A percentile compares a stretch with the other conserved stretches of the same genome.
These are phyloP conservation scores for Mycosphaerella sp. DNA, from an alignment of 2,329 filamentous ascomycete species.

Conservation along the genomic window DNA sequence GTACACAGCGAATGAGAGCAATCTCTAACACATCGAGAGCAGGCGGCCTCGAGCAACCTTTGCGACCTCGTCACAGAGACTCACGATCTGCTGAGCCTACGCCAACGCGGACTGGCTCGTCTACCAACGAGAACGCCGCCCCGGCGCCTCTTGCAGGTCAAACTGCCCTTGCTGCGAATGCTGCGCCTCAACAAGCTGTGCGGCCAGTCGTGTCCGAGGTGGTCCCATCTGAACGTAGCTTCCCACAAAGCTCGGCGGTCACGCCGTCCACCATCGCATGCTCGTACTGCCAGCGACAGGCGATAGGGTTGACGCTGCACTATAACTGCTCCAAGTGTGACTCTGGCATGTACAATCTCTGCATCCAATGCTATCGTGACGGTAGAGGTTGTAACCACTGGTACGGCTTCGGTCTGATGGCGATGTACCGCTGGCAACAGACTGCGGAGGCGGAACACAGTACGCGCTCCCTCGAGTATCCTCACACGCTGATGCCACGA, in stretches of 20 bases:
- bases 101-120: conserved; percentile 5
- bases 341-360: conserved; percentile 69
- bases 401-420: conserved; percentile 77
- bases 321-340: conserved; percentile 72
- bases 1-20: conserved; percentile 20
- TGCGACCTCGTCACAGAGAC: conserved; percentile 9
- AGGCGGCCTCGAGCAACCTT: background rate
- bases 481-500: conserved; percentile 49
- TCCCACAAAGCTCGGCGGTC: conserved; percentile 35
- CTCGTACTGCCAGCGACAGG: conserved; percentile 59
- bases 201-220: conserved; percentile 24
- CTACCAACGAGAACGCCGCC: background rate
- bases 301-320: conserved; percentile 81
- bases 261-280: conserved; percentile 55
- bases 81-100: conserved; percentile 2
- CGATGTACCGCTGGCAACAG: conserved; percentile 45
- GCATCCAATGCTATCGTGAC: conserved; percentile 69
- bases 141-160: background rate
- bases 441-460: conserved; percentile 34
- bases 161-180: conserved; percentile 11
- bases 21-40: conserved; percentile 13
- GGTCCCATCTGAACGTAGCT: conserved; percentile 42
- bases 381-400: conserved; percentile 76
- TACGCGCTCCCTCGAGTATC: conserved; percentile 42
- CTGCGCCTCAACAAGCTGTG: conserved; percentile 15